Conservation (phyloP, 169 alveolate species). For the Plasmodium billcollinsi region DNA sequence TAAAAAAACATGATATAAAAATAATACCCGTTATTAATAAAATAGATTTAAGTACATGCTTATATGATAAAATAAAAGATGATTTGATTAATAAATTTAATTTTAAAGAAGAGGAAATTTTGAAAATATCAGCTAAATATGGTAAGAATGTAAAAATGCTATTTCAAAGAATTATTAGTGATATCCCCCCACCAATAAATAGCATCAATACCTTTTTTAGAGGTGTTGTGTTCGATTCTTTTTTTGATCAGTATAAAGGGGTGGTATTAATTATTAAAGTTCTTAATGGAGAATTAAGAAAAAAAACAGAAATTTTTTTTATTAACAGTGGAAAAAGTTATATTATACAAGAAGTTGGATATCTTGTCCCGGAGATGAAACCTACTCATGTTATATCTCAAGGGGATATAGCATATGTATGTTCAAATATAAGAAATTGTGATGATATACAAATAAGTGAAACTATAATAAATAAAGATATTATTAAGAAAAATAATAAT, state of each 20-base stretch:
- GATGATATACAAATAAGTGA: conserved; percentile 55
- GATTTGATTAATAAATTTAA: conserved; percentile 79
- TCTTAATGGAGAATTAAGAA: conserved; percentile 81
- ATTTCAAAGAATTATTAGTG: conserved; percentile 85
- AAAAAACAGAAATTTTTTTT: conserved; percentile 80
- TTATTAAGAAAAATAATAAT: conserved; percentile 3
- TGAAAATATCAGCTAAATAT: conserved; percentile 91
- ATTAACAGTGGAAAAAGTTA: conserved; percentile 76
- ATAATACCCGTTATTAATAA: conserved; percentile 96
- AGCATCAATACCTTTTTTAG: conserved; percentile 84
- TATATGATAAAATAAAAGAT: conserved; percentile 78
- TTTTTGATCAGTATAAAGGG: conserved; percentile 93
- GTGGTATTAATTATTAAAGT: conserved; percentile 90
- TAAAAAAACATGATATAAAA: conserved; percentile 89
- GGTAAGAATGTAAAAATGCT: conserved; percentile 90
- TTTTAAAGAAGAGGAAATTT: conserved; percentile 87
- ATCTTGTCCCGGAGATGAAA: conserved; percentile 81
- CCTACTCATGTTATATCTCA: conserved; percentile 74
- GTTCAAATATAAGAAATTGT: conserved; percentile 56
- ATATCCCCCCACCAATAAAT: conserved; percentile 90
- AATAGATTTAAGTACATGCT: conserved; percentile 90
- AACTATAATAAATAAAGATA: conserved; percentile 27
- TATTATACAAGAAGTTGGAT: conserved; percentile 83
- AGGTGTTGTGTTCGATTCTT: conserved; percentile 94
- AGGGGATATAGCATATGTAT: conserved; percentile 73